Percentiles rank a stretch among this genome's conserved stretches.
These are phyloP conservation scores for Tylopilus subfusipes DNA, from an alignment of 768 basidiomycete genomes.

Conservation along the genomic window DNA sequence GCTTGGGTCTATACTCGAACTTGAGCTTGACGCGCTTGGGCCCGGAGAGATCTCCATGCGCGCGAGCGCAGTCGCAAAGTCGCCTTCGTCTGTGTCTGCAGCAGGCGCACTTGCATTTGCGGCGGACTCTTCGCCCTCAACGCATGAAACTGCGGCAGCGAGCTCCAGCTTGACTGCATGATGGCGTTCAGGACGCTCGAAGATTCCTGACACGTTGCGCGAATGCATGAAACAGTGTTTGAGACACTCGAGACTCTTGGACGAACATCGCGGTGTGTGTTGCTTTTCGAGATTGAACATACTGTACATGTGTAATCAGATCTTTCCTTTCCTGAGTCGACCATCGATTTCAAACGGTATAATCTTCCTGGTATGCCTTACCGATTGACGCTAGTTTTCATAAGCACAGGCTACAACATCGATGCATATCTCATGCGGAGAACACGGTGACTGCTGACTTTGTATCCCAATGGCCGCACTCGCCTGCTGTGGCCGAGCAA, in stretches of 20 bases:
- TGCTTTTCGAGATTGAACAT: too few species aligned
- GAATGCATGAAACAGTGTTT: conserved; percentile 77
- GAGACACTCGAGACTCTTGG: conserved; percentile 71
- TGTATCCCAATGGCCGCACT: too few species aligned
- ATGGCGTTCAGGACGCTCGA: conserved; percentile 90
- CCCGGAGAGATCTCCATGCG: conserved; percentile 37
- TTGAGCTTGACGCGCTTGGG: not conserved
- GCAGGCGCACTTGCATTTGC: not conserved
- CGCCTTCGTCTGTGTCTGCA: conserved; percentile 40
- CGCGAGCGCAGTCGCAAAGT: conserved; percentile 45
- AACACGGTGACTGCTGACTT: too few species aligned
- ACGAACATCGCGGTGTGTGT: conserved; percentile 40
- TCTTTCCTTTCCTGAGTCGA: too few species aligned
- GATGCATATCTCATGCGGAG: too few species aligned
- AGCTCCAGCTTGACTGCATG: conserved; percentile 81
- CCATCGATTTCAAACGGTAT: too few species aligned
- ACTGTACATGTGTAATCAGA: too few species aligned
- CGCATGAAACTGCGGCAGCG: conserved; percentile 70
- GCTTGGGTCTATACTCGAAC: not conserved
- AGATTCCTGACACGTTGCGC: conserved; percentile 66
- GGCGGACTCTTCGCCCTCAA: conserved; percentile 42
- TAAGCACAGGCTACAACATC: too few species aligned
- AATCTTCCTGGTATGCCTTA: too few species aligned
- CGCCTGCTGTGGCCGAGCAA: too few species aligned
- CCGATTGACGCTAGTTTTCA: too few species aligned